Percentiles rank a stretch among this genome's conserved stretches.
phyloP scores from a whole-genome alignment of 805 yeast species.

The Wickerhamiella kurtzmanii region DNA sequence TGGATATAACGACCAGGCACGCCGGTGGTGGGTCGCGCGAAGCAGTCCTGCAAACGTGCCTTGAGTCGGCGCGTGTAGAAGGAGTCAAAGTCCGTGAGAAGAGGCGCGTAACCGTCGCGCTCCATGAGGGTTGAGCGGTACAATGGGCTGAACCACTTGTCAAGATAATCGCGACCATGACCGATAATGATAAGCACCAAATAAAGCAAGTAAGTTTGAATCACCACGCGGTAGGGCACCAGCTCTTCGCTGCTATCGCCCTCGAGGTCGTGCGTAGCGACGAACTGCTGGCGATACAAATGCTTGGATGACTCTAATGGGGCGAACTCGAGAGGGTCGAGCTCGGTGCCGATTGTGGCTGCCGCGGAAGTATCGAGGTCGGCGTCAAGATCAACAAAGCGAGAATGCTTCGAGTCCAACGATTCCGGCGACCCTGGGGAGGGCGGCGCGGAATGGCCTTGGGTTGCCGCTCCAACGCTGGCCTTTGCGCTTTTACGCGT shows the following conservation, averaged over 20 bases:
- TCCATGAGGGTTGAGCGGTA: slow-evolving; percentile 56
- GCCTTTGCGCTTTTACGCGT: neutral
- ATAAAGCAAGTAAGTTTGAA: slow-evolving; percentile 77
- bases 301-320: slow-evolving; percentile 49
- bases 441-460: neutral
- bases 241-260: slow-evolving; percentile 55
- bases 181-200: slow-evolving; percentile 77
- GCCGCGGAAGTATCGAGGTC: neutral
- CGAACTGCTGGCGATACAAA: slow-evolving; percentile 47
- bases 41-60: slow-evolving; percentile 83
- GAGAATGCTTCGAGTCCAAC: too few relatives aligned
- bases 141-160: slow-evolving; percentile 55
- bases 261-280: slow-evolving; percentile 20
- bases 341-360: slow-evolving; percentile 7
- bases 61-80: slow-evolving; percentile 89
- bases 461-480: too few relatives aligned
- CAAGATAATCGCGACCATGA: slow-evolving; percentile 79
- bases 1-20: slow-evolving; percentile 89
- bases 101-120: slow-evolving; percentile 85
- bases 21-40: slow-evolving; percentile 91
- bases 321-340: slow-evolving; percentile 49
- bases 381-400: too few relatives aligned
- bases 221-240: slow-evolving; percentile 68
- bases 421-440: neutral
- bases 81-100: slow-evolving; percentile 86